A percentile compares a stretch with the other conserved stretches of the same genome.
Conservation (phyloP, 768 basidiomycete genomes). For the Amanita muscaria region DNA sequence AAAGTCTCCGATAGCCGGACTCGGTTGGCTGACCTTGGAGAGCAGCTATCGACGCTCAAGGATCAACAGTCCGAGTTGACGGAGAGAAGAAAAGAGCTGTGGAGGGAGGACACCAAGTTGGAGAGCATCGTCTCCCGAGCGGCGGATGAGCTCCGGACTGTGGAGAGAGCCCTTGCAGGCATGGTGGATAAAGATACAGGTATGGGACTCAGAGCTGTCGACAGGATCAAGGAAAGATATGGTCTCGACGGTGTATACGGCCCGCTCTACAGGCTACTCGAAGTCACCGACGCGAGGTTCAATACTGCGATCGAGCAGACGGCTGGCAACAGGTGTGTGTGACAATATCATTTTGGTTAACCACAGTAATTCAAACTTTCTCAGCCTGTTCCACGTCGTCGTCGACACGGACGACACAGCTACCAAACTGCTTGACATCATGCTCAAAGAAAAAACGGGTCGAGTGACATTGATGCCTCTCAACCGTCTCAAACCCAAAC, state of each 20-base stretch:
- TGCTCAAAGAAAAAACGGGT: constrained; percentile 90
- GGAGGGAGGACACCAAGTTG: constrained; percentile 91
- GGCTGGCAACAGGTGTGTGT: constrained; percentile 79
- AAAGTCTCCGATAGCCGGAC: constrained; percentile 60
- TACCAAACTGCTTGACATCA: constrained; percentile 80
- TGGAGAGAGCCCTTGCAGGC: constrained; percentile 69
- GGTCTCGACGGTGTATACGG: constrained; percentile 83
- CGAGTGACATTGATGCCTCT: constrained; percentile 98
- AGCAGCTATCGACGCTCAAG: constrained; percentile 52
- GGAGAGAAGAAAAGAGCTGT: constrained; percentile 85
- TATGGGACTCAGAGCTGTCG: constrained; percentile 77
- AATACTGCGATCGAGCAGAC: constrained; percentile 92
- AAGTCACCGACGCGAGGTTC: constrained; percentile 80
- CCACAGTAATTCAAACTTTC: constrained; percentile 2
- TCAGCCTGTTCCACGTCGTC: constrained; percentile 91
- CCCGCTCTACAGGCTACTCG: constrained; percentile 88
- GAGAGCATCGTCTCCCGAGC: constrained; percentile 71
- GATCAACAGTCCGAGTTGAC: constrained; percentile 58
- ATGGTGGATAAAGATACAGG: constrained; percentile 99
- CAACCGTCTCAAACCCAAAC: constrained; percentile 81
- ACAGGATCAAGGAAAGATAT: constrained; percentile 71
- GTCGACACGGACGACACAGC: constrained; percentile 97
- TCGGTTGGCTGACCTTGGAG: constrained; percentile 46
- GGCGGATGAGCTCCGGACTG: constrained; percentile 67
- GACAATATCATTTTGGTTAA: neutral